A percentile compares a stretch with the other conserved stretches of the same genome.
phyloP scores from a whole-genome alignment of 208 protist genomes.

The Leishmania mexicana region DNA sequence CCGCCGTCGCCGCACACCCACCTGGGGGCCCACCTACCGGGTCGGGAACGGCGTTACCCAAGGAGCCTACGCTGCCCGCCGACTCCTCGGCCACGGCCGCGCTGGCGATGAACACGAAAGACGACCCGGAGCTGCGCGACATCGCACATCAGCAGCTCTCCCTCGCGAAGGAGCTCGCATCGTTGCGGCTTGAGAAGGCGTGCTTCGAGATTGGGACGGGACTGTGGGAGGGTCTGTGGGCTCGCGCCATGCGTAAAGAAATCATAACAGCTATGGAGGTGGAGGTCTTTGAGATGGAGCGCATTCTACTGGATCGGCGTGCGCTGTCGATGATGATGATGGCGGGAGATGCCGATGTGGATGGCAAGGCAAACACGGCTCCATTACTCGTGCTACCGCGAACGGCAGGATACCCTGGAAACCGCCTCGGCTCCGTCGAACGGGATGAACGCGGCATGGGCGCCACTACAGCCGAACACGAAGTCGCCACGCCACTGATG shows the following conservation, averaged over 20 bases:
- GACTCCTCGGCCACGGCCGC: constrained; percentile 17
- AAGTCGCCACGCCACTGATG: neutral
- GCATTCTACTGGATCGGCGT: constrained; percentile 58
- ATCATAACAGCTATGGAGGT: constrained; percentile 60
- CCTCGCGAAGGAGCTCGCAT: constrained; percentile 68
- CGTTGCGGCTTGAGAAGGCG: constrained; percentile 70
- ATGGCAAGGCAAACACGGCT: neutral
- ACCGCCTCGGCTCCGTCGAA: neutral
- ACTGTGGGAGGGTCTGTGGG: constrained; percentile 86
- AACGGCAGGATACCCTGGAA: neutral
- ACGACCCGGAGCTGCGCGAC: constrained; percentile 67
- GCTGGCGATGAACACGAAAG: constrained; percentile 29
- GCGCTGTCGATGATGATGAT: constrained; percentile 44
- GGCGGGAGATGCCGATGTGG: constrained; percentile 6
- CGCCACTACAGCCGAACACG: neutral
- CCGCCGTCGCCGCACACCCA: constrained; percentile 24
- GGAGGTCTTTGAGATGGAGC: constrained; percentile 71
- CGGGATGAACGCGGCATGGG: neutral
- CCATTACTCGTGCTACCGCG: neutral
- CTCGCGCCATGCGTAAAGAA: constrained; percentile 79
- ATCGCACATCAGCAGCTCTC: constrained; percentile 77
- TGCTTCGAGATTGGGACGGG: constrained; percentile 71
- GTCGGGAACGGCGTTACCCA: constrained; percentile 8
- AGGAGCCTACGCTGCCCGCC: constrained; percentile 21
- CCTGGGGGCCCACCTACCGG: constrained; percentile 10